Evolutionary conservation across 1,284 basidiomycete species (phyloP), one percentile per base, ranked within the genome.

Genomic region (Gymnopus androsaceus): DNA sequence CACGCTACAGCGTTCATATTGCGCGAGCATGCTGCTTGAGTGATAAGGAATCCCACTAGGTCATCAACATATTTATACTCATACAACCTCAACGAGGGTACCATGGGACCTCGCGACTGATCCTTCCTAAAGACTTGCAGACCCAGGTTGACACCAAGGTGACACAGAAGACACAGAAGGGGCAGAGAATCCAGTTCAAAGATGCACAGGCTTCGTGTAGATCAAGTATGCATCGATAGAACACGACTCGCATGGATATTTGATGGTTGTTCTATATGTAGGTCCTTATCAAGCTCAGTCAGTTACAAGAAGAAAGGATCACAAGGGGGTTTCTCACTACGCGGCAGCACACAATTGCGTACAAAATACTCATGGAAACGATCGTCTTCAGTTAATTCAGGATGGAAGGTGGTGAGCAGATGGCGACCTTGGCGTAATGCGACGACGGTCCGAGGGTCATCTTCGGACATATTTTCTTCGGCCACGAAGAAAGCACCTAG

Each of bases 361-460:
- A 94, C 76, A 64, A 94, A 95, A 66, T 90, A 94, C 61, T 95
- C 88, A 69, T 98, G 95, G 66, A 98, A 90, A 33, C 96, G 83
- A 55, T 83, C 76, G 69, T 99, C 96, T 36, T 81, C 80, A 15
- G 92, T 96, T 42, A 98, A 76, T 72, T 98, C 96, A 0, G 96
- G 96, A 67, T 98, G 96, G 76, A 98, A 98, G 2, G 88, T 92
- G 2, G 95, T 96, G 28, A 95, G 80, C 51, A 98, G 76, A 67
- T 95, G 87, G 37, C 79, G 79, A 17, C 94, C 94, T 69, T 97
- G 93, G 11, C 88, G 82, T 15, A 97, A 72, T 23, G 95, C 95
- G 48, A 98, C 95, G 57, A 93, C 83, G 7, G 82, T 87, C 62
- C 79, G 84, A 54, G 82, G 79, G 65, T 83, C 87, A 61, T 80